Evolutionary conservation across 1,284 basidiomycete species (phyloP).

Genomic region (Ceratobasidium theobromae): DNA sequence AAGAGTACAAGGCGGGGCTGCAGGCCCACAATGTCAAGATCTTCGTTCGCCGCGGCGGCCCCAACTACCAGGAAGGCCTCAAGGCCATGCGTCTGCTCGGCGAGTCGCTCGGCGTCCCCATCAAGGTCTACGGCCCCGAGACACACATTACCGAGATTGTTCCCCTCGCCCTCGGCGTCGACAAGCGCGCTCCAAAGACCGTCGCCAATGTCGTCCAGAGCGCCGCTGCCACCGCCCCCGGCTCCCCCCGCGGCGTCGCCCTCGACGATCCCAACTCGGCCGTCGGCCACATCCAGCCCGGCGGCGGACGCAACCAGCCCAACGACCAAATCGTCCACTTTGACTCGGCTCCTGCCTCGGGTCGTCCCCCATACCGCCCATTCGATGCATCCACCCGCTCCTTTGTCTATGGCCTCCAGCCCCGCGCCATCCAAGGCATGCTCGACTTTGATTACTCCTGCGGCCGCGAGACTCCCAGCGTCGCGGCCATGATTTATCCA

Average conservation of each 20-base stretch:
- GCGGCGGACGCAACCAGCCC: constrained; percentile 80
- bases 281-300: constrained; percentile 76
- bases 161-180: constrained; percentile 89
- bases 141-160: constrained; percentile 99
- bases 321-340: constrained; percentile 91
- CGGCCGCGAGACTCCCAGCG: constrained; percentile 88
- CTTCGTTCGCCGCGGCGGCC: constrained; percentile 96
- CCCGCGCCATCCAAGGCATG: constrained; percentile 99
- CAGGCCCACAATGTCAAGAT: constrained; percentile 86
- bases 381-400: constrained; percentile 92
- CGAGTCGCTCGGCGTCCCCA: constrained; percentile 95
- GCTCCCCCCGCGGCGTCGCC: constrained; percentile 46
- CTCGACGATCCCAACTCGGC: constrained; percentile 43
- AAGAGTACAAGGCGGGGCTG: constrained; percentile 87
- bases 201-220: constrained; percentile 42
- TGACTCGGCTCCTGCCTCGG: constrained; percentile 48
- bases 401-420: constrained; percentile 98
- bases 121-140: constrained; percentile 96
- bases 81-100: constrained; percentile 98
- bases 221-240: constrained; percentile 48
- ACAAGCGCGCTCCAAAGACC: constrained; percentile 47
- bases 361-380: constrained; percentile 79
- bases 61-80: constrained; percentile 99
- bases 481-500: constrained; percentile 99
- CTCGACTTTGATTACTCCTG: constrained; percentile 99